phyloP scores from a whole-genome alignment of 208 protist species.

The Crithidia fasciculata region DNA sequence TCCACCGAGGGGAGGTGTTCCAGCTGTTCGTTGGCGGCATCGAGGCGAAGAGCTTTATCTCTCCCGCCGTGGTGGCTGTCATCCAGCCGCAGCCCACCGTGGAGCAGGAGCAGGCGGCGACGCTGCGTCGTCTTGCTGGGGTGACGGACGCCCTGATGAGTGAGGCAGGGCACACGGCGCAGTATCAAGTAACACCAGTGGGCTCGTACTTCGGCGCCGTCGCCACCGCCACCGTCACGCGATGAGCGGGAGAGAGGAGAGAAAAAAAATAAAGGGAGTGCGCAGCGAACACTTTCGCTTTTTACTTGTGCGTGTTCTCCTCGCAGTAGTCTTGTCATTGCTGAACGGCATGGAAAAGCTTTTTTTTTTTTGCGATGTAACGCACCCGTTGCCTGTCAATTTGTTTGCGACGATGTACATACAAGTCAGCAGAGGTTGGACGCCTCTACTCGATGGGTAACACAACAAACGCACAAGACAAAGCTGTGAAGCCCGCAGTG shows the following conservation, averaged over 20 bases:
- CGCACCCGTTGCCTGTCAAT: not conserved
- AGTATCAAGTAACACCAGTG: slow-evolving; percentile 35
- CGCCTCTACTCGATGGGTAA: not conserved
- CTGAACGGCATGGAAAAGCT: too few relatives aligned
- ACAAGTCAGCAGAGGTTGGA: not conserved
- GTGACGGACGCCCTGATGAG: slow-evolving; percentile 54
- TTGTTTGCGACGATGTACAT: not conserved
- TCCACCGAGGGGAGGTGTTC: slow-evolving; percentile 52
- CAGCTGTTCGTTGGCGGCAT: slow-evolving; percentile 74
- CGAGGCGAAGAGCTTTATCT: slow-evolving; percentile 60
- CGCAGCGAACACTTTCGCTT: not conserved
- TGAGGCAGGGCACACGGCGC: slow-evolving; percentile 34
- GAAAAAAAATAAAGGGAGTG: too few relatives aligned
- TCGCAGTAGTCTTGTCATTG: too few relatives aligned
- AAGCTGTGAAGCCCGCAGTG: not conserved
- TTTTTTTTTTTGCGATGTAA: not conserved
- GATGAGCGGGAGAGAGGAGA: not conserved
- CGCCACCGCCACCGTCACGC: not conserved
- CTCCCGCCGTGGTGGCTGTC: slow-evolving; percentile 30
- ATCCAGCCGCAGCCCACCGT: slow-evolving; percentile 70
- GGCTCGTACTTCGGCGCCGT: slow-evolving; percentile 59
- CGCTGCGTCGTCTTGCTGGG: slow-evolving; percentile 69
- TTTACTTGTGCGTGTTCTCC: not conserved
- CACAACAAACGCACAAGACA: slow-evolving; percentile 17
- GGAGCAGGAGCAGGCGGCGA: slow-evolving; percentile 56